Percentiles rank a stretch among this genome's conserved stretches.
Evolutionary conservation across 2,329 filamentous ascomycete species (phyloP).

Genomic region (Phialocephala subalpina): DNA sequence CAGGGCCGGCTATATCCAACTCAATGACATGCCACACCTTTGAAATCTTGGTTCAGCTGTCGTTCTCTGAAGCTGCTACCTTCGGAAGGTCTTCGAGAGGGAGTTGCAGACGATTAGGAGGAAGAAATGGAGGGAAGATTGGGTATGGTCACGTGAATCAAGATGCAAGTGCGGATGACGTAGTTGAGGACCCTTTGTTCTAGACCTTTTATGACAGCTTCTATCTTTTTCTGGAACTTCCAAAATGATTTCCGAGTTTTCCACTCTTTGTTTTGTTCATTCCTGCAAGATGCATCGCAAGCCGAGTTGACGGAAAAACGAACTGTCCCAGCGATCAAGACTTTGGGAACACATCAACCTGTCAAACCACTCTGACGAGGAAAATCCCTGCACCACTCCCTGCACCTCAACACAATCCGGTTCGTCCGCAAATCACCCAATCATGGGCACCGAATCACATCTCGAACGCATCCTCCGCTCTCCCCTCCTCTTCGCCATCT

Average conservation of each 20-base stretch:
- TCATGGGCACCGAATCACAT: constrained; percentile 1
- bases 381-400: background rate
- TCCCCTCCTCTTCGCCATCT: constrained; percentile 28
- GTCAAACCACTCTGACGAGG: background rate
- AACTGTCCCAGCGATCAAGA: background rate
- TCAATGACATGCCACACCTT: no score
- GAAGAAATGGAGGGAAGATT: no score
- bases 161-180: background rate
- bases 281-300: background rate
- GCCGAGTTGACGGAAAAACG: background rate
- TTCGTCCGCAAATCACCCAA: background rate
- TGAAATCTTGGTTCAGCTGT: no score
- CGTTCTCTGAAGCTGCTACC: background rate
- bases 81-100: background rate
- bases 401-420: background rate
- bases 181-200: background rate
- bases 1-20: no score
- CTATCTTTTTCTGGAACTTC: background rate
- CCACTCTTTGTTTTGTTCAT: background rate
- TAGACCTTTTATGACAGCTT: background rate
- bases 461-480: constrained; percentile 22
- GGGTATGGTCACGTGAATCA: background rate
- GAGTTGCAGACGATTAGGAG: background rate
- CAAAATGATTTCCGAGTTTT: background rate
- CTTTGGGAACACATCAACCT: background rate